These are phyloP conservation scores for Acanthamoeba sp. DNA, from an alignment of 208 protist genomes.

Conservation along the genomic window DNA sequence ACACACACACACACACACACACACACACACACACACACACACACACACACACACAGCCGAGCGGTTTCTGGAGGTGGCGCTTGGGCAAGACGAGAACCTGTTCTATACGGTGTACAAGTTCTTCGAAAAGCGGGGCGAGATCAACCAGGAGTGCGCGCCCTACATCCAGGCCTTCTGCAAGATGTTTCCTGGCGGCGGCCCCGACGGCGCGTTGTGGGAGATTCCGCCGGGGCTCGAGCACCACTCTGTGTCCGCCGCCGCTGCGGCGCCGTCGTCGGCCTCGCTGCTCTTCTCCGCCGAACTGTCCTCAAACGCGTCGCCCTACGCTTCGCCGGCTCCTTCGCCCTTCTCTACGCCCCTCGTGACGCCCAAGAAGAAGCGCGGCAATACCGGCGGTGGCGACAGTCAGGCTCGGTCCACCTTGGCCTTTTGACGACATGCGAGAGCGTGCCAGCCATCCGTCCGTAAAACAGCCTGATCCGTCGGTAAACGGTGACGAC, in stretches of 20 bases:
- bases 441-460: too few relatives aligned
- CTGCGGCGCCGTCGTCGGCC: background rate
- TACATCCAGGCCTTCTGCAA: constrained; percentile 27
- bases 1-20: background rate
- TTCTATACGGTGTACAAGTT: constrained; percentile 54
- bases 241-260: background rate
- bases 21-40: background rate
- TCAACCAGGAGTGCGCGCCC: constrained; percentile 32
- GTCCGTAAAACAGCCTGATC: too few relatives aligned
- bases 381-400: too few relatives aligned
- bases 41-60: background rate
- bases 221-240: background rate
- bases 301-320: background rate
- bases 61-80: constrained; percentile 29
- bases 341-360: background rate
- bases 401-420: too few relatives aligned
- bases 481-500: too few relatives aligned
- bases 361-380: background rate
- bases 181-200: background rate
- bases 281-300: background rate
- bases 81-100: background rate
- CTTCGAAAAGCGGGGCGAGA: constrained; percentile 21
- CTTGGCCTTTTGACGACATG: too few relatives aligned
- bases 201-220: background rate
- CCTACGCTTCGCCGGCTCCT: background rate